A percentile compares a stretch with the other conserved stretches of the same genome.
Evolutionary conservation across 257 asterid species (phyloP).

Genomic region (Solanum lycopersicoides): DNA sequence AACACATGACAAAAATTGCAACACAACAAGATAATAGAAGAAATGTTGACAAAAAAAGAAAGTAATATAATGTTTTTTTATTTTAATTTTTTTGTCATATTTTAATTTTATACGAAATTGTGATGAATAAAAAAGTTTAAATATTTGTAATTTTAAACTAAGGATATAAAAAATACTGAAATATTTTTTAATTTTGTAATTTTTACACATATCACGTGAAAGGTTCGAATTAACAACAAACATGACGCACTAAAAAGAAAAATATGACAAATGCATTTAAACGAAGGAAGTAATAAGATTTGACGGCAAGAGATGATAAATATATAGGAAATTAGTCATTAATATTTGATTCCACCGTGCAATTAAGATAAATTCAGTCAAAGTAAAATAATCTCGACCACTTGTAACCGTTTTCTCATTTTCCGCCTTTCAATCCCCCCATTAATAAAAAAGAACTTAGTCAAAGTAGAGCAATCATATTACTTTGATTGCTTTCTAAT

Average conservation of each 20-base stretch:
- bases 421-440: neutral
- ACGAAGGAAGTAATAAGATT: neutral
- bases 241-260: neutral
- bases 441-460: too few species aligned
- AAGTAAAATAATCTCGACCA: too few species aligned
- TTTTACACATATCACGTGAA: too few species aligned
- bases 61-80: too few species aligned
- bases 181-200: fast-evolving
- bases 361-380: neutral
- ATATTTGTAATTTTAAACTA: too few species aligned
- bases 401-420: neutral
- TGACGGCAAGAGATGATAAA: neutral
- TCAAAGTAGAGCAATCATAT: neutral
- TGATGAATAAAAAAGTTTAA: too few species aligned
- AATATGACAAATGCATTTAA: neutral
- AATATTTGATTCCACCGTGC: neutral
- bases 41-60: neutral
- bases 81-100: too few species aligned
- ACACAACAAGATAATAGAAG: neutral
- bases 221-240: too few species aligned
- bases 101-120: neutral
- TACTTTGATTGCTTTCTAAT: neutral
- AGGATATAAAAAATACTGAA: too few species aligned
- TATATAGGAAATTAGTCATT: neutral
- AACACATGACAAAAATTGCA: neutral